phyloP scores from a whole-genome alignment of 352 stramenopile genomes.

The Elongisporangium prolatum region DNA sequence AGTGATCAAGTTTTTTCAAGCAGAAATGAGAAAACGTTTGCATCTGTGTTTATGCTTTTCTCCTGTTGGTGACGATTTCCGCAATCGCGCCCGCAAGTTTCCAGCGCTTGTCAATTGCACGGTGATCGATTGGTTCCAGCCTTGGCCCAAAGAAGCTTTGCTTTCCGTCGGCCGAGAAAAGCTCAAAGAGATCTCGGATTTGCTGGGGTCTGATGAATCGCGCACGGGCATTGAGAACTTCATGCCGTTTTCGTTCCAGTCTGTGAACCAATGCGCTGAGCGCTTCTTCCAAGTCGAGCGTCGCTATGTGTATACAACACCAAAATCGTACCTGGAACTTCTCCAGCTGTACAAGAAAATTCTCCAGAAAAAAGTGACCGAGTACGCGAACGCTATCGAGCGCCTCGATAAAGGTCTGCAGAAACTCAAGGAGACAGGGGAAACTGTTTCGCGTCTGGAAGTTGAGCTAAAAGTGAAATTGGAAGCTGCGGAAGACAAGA shows the following conservation, averaged over 20 bases:
- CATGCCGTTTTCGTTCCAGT: conserved; percentile 94
- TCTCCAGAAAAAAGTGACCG: conserved; percentile 88
- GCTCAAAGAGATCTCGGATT: conserved; percentile 78
- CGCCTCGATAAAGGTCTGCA: conserved; percentile 90
- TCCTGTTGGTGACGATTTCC: conserved; percentile 94
- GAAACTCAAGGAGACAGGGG: conserved; percentile 92
- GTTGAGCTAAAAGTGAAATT: conserved; percentile 94
- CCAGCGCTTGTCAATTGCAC: conserved; percentile 95
- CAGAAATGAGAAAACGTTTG: conserved; percentile 92
- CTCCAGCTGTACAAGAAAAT: conserved; percentile 94
- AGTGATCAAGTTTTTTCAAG: conserved; percentile 94
- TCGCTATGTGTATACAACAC: conserved; percentile 93
- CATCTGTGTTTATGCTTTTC: conserved; percentile 95
- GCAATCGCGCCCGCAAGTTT: conserved; percentile 92
- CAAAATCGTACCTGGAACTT: conserved; percentile 94
- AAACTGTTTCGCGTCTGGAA: conserved; percentile 91
- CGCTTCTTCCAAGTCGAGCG: conserved; percentile 89
- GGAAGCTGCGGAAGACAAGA: conserved; percentile 95
- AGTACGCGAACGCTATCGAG: conserved; percentile 87
- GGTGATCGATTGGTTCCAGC: conserved; percentile 95
- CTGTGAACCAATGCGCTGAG: conserved; percentile 90
- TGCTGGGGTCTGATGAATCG: conserved; percentile 78
- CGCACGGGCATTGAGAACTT: conserved; percentile 92
- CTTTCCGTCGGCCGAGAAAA: conserved; percentile 89
- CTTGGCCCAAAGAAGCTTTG: conserved; percentile 92